A percentile compares a stretch with the other conserved stretches of the same genome.
Conservation (phyloP, 1,284 basidiomycete species). For the Butyriboletus regius region DNA sequence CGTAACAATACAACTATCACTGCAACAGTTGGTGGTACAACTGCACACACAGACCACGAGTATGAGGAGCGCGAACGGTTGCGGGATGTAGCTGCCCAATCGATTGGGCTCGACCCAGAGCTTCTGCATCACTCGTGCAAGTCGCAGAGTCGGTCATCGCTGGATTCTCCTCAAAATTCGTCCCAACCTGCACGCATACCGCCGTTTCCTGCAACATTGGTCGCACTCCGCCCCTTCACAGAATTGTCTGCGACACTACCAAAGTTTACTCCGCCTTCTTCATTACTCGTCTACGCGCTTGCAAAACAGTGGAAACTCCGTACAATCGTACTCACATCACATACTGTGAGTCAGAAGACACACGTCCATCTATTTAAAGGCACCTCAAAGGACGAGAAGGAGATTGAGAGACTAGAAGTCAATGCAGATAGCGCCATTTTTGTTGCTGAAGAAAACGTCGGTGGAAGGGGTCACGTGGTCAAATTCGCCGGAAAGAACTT, state of each 20-base stretch:
- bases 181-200: constrained; percentile 33
- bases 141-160: constrained; percentile 8
- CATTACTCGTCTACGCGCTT: constrained; percentile 60
- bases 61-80: constrained; percentile 64
- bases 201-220: constrained; percentile 51
- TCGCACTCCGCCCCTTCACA: constrained; percentile 44
- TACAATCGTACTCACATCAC: constrained; percentile 54
- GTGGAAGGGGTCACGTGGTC: constrained; percentile 55
- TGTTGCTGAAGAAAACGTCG: constrained; percentile 61
- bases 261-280: constrained; percentile 60
- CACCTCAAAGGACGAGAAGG: constrained; percentile 49
- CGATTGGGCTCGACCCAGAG: constrained; percentile 50
- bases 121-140: constrained; percentile 17
- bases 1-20: constrained; percentile 32
- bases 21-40: constrained; percentile 10
- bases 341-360: constrained; percentile 38
- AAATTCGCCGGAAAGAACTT: constrained; percentile 60
- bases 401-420: constrained; percentile 65
- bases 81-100: constrained; percentile 65
- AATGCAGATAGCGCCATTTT: constrained; percentile 67
- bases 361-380: constrained; percentile 69
- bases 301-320: constrained; percentile 67
- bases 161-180: constrained; percentile 12
- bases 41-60: constrained; percentile 44
- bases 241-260: constrained; percentile 49